Evolutionary conservation across 129 eudicot genomes (phyloP).

Genomic region (Calendula officinalis): DNA sequence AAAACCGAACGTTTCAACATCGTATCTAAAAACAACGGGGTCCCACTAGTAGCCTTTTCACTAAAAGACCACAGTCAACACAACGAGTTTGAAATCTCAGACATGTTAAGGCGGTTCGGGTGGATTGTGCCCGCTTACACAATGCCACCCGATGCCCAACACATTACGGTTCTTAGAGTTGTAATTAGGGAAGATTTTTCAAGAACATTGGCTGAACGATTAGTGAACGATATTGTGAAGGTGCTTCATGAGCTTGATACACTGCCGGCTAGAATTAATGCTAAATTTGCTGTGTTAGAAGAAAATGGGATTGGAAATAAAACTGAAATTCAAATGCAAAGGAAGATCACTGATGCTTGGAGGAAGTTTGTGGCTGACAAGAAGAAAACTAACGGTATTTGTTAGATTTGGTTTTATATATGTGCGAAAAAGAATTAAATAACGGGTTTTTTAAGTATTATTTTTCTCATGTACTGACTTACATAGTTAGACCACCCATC

Average conservation of each 20-base stretch:
- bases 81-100: conserved; percentile 79
- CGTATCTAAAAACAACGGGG: conserved; percentile 68
- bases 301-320: conserved; percentile 26
- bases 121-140: conserved; percentile 98
- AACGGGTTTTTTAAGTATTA: background rate
- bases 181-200: conserved; percentile 85
- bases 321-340: conserved; percentile 52
- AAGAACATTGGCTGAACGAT: conserved; percentile 73
- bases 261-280: conserved; percentile 46
- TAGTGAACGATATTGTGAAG: conserved; percentile 55
- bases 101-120: conserved; percentile 76
- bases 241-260: conserved; percentile 72
- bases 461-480: background rate
- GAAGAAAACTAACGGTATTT: conserved; percentile 78
- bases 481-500: too few relatives aligned
- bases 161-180: conserved; percentile 71
- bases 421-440: background rate
- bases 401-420: conserved; percentile 29
- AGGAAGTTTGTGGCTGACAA: conserved; percentile 70
- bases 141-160: conserved; percentile 81
- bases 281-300: conserved; percentile 35
- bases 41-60: conserved; percentile 80
- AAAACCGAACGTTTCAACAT: conserved; percentile 62
- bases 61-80: conserved; percentile 69
- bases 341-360: conserved; percentile 71